phyloP scores from a whole-genome alignment of 176 grass and related monocot species.

The Aegilops sharonensis region DNA sequence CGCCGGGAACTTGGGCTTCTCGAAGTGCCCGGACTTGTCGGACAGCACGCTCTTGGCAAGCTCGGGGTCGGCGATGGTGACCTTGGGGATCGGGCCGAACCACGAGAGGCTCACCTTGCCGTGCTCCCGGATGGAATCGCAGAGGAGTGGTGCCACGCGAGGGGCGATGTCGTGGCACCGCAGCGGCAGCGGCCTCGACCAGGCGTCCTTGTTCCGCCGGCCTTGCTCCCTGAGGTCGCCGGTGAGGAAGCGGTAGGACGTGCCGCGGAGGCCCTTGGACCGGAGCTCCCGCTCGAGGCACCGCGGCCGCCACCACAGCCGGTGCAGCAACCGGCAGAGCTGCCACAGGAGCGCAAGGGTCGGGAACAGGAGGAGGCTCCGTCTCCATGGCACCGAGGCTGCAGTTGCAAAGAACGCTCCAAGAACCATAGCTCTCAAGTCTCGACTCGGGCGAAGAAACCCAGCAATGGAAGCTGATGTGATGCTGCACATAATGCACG shows the following conservation, averaged over 20 bases:
- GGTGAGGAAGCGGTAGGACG: background rate
- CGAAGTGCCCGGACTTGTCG: background rate
- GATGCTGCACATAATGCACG: background rate
- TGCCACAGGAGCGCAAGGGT: background rate
- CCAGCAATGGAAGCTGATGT: background rate
- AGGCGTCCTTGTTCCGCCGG: background rate
- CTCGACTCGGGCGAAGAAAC: background rate
- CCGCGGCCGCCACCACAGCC: background rate
- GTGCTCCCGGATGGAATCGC: background rate
- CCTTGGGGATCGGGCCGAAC: background rate
- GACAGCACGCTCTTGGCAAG: background rate
- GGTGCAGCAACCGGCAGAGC: background rate
- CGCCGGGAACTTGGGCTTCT: background rate
- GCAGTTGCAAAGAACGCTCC: background rate
- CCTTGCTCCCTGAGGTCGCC: background rate
- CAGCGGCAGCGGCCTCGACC: background rate
- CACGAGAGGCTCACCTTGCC: background rate
- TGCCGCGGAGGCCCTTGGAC: background rate
- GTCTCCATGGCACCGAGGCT: background rate
- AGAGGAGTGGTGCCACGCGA: background rate
- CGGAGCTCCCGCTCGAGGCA: background rate
- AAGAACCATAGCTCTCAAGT: background rate
- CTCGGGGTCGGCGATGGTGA: background rate
- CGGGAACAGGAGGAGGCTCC: background rate
- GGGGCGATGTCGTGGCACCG: background rate